Base-by-base conservation (phyloP, 306 rosid genomes). In the Fragaria nilgerrensis region DNA sequence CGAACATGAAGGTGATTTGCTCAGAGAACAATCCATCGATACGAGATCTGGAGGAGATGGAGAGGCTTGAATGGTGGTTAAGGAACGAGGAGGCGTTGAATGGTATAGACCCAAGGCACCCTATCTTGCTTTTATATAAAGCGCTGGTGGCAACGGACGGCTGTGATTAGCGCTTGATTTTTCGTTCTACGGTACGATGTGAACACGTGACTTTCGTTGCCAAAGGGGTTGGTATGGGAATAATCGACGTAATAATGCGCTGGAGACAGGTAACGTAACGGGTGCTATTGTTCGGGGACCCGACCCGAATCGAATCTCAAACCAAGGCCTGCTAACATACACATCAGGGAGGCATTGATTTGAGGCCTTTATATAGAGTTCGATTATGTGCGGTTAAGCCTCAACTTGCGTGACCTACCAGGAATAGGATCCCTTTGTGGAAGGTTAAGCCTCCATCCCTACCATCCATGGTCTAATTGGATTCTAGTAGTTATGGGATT, bases 11-110 rank as follows among this genome's bases (percentile, higher is more conserved):
- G 0, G 1, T 5, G 0, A 53, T 0, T 59, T n/a, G 0, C 1
- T 4, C 0, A 0, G 20, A 2, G 6, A 8, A n/a, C 1, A 4
- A 10, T 0, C 67, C 36, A 4, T 16, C 7, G 0, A 2, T 2
- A 5, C 10, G 4, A 58, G 76, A 84, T 79, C 86, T 79, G 53
- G 15, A 29, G 29, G 14, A 12, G 1, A 20, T 1, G 13, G 1
- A 0, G 27, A 67, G 50, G 11, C 32, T 41, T 20, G 37, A 9
- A 19, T 9, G 32, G 37, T 36, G 7, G 52, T n/a, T 14, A 0
- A 14, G 0, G 2, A 27, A 10, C 7, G 41, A 10, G 17, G 43
- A 27, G 67, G 53, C 75, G 71, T 29, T 5, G 70, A 25, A 52
- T 55, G 78, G 15, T n/a, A 11, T 17, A 22, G 22, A 56, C 22